Base-by-base conservation (phyloP, 192 early-diverging fungal genomes). In the Gonapodya prolifera region DNA sequence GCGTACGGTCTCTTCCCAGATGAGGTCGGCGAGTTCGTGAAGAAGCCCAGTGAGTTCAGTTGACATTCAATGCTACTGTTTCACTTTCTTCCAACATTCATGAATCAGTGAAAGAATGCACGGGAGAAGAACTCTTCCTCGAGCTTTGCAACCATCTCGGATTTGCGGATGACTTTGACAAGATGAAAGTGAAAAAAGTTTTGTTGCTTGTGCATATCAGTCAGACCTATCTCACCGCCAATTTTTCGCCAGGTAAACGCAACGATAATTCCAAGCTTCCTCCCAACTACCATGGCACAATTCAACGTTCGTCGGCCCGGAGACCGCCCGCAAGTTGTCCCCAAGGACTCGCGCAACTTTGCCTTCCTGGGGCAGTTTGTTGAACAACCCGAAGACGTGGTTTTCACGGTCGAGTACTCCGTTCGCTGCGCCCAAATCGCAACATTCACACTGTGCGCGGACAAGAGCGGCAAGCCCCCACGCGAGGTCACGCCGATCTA, bases 331-430 rank as follows among this genome's bases (percentile, higher is more conserved):
- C 17, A 35, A 18, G 82, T 83, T 0, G 69, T 83, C 33, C 82
- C 82, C 2, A 33, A 45, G 2, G 36, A 77, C 17, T 32, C 80
- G 32, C 70, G 34, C 75, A 83, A 83, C 80, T 82, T 83, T 79
- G 82, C 80, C 8, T 83, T 83, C 31, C 61, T 82, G 69, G 80
- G 80, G 33, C 82, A 83, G 75, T 83, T 83, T 82, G 80, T 79
- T 29, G 82, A 83, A 70, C 75, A 79, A 34, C 80, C 82, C 2
- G 78, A 79, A n/a, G 82, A 83, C 74, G 80, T 81, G 35, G 82
- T 83, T 0, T 83, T 83, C 34, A 83, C 82, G 1, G 82, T 83
- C 23, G 82, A 83, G 69, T 83, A 83, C 70, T 83, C 82, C n/a
- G 80, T 82, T 1, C 69, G 80, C 0, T 82, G 80, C 34, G 82